Percentiles rank a stretch among this genome's conserved stretches.
Evolutionary conservation across 495 filamentous ascomycete genomes (phyloP).

Genomic region (Margaritispora aquatica): DNA sequence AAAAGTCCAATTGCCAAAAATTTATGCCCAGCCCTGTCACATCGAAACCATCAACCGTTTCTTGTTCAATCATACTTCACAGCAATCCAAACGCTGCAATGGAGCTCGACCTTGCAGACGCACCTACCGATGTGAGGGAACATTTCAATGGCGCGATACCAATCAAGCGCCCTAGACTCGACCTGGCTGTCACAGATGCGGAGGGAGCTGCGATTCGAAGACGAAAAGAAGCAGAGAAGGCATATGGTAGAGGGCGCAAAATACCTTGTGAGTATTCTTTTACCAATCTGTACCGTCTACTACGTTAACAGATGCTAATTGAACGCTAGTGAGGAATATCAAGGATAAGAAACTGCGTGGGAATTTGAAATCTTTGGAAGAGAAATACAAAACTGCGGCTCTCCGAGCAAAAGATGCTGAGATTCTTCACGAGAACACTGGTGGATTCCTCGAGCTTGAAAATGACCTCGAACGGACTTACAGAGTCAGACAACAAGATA

Average conservation of each 20-base stretch:
- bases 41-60: not conserved
- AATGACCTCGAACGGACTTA: slow-evolving; percentile 84
- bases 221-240: slow-evolving; percentile 58
- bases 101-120: slow-evolving; percentile 14
- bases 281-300: not conserved
- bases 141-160: slow-evolving; percentile 39
- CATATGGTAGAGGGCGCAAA: slow-evolving; percentile 76
- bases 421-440: slow-evolving; percentile 83
- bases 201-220: slow-evolving; percentile 38
- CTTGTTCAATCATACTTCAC: not conserved
- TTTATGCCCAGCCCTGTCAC: not conserved
- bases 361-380: slow-evolving; percentile 71
- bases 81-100: not conserved
- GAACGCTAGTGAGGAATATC: slow-evolving; percentile 32
- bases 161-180: slow-evolving; percentile 35
- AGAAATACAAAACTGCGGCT: slow-evolving; percentile 72
- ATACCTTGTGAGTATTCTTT: slow-evolving; percentile 35
- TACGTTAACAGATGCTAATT: not conserved
- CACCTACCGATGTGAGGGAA: not conserved
- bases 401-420: slow-evolving; percentile 88
- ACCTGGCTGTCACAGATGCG: slow-evolving; percentile 33
- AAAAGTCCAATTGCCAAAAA: not conserved
- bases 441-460: slow-evolving; percentile 85
- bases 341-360: slow-evolving; percentile 86
- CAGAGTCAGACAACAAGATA: slow-evolving; percentile 85